phyloP scores from a whole-genome alignment of 139 green algal species.

The Tetraselmis chui region DNA sequence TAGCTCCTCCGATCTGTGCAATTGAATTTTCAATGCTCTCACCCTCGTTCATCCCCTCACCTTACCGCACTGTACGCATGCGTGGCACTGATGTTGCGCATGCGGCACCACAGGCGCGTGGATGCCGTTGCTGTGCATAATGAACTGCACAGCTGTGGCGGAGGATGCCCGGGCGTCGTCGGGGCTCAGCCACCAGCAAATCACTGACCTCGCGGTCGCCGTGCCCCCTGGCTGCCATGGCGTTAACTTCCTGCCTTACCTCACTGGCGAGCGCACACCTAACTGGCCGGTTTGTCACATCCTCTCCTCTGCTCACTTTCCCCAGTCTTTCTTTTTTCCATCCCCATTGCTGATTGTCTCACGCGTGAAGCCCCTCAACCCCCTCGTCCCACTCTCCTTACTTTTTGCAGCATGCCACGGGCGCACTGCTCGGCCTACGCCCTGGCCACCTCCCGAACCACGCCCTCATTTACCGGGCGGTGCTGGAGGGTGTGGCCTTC shows the following conservation, averaged over 20 bases:
- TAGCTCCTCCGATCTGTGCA: not conserved
- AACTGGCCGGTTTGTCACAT: constrained; percentile 58
- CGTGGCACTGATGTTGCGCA: too few relatives aligned
- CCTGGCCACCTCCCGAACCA: constrained; percentile 18
- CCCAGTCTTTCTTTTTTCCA: too few relatives aligned
- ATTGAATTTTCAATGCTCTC: not conserved
- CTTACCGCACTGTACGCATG: too few relatives aligned
- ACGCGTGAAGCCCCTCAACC: too few relatives aligned
- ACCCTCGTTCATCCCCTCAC: not conserved
- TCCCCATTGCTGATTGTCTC: too few relatives aligned
- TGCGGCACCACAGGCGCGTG: constrained; percentile 32
- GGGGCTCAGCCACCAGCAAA: constrained; percentile 42
- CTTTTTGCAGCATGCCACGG: constrained; percentile 38
- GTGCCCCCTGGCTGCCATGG: constrained; percentile 60
- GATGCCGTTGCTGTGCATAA: constrained; percentile 78
- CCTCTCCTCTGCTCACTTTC: too few relatives aligned
- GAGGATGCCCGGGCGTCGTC: constrained; percentile 62
- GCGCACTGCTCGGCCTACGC: constrained; percentile 48
- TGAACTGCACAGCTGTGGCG: constrained; percentile 73
- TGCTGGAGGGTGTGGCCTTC: constrained; percentile 76
- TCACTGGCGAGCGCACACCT: constrained; percentile 77
- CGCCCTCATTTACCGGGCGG: constrained; percentile 74
- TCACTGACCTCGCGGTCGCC: constrained; percentile 45
- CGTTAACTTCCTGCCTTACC: constrained; percentile 72
- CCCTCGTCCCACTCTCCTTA: too few relatives aligned